Percentiles rank a stretch among this genome's conserved stretches.
Evolutionary conservation across 2,329 filamentous ascomycete species (phyloP).

Genomic region (Madurella fahalii): DNA sequence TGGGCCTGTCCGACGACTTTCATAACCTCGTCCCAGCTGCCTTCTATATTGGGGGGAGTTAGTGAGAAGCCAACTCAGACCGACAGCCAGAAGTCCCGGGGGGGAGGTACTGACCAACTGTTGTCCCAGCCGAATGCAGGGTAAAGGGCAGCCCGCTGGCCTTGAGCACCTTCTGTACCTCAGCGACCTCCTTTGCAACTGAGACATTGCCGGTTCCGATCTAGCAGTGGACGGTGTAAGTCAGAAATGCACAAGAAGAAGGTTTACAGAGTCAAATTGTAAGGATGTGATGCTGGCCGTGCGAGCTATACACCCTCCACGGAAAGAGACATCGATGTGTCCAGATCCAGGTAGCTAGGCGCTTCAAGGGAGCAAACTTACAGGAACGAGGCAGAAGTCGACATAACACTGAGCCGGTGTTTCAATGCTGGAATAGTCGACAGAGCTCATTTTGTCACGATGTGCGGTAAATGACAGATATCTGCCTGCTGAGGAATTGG

Average conservation of each 20-base stretch:
- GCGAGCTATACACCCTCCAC: no score
- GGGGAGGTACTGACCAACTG: slow-evolving; percentile 53
- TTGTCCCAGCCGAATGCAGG: slow-evolving; percentile 94
- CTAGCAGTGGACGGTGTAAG: slow-evolving; percentile 36
- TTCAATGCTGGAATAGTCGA: slow-evolving; percentile 46
- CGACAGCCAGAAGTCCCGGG: no score
- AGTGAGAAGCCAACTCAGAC: no score
- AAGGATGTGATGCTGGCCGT: no score
- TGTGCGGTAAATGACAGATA: not conserved
- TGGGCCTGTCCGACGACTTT: slow-evolving; percentile 82
- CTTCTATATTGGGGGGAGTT: slow-evolving; percentile 54
- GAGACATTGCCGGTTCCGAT: slow-evolving; percentile 75
- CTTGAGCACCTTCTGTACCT: slow-evolving; percentile 80
- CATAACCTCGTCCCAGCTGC: slow-evolving; percentile 86
- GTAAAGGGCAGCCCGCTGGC: slow-evolving; percentile 75
- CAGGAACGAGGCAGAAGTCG: slow-evolving; percentile 88
- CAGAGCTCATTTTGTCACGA: slow-evolving; percentile 5
- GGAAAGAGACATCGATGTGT: no score
- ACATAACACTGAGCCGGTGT: slow-evolving; percentile 76
- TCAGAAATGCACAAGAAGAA: not conserved
- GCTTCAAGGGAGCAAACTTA: slow-evolving; percentile 35
- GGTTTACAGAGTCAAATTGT: no score
- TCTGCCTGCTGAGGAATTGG: not conserved
- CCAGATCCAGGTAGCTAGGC: no score
- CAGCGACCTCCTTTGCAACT: slow-evolving; percentile 78